phyloP scores from a whole-genome alignment of 164 flowering plant species.

The Berberis vulgaris region DNA sequence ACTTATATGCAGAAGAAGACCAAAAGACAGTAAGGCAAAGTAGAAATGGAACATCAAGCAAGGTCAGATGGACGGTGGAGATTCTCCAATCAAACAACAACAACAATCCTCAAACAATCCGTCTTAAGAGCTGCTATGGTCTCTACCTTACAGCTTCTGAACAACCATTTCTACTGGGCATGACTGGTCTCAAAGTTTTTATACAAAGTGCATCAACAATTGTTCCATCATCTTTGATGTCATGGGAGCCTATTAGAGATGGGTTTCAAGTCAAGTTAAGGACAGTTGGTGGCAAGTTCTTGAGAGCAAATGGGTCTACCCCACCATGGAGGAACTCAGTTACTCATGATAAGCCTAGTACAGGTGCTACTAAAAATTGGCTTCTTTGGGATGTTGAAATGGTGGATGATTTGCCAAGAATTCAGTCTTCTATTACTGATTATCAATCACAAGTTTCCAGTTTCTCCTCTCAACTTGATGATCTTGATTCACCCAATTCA shows the following conservation, averaged over 20 bases:
- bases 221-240: conserved; percentile 13
- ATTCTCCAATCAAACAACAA: conserved; percentile 3
- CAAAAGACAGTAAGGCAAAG: conserved; percentile 42
- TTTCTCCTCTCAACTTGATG: conserved; percentile 22
- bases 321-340: conserved; percentile 76
- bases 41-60: conserved; percentile 25
- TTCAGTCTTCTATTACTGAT: conserved; percentile 7
- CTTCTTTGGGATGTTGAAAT: conserved; percentile 59
- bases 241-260: conserved; percentile 67
- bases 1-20: conserved; percentile 55
- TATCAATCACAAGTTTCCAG: conserved; percentile 28
- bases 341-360: conserved; percentile 50
- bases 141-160: conserved; percentile 49
- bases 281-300: conserved; percentile 32
- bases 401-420: conserved; percentile 16
- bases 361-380: conserved; percentile 34
- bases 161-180: conserved; percentile 38
- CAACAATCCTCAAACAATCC: conserved; percentile 16
- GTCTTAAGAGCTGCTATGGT: conserved; percentile 43
- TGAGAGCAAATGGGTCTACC: conserved; percentile 67
- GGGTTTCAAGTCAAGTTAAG: conserved; percentile 58
- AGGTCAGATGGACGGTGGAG: conserved; percentile 45
- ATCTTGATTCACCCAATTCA: conserved; percentile 23
- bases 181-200: conserved; percentile 45
- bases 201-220: conserved; percentile 19